A percentile compares a stretch with the other conserved stretches of the same genome.
phyloP scores from a whole-genome alignment of 176 grass and related monocot species.

The Thinopyrum elongatum region DNA sequence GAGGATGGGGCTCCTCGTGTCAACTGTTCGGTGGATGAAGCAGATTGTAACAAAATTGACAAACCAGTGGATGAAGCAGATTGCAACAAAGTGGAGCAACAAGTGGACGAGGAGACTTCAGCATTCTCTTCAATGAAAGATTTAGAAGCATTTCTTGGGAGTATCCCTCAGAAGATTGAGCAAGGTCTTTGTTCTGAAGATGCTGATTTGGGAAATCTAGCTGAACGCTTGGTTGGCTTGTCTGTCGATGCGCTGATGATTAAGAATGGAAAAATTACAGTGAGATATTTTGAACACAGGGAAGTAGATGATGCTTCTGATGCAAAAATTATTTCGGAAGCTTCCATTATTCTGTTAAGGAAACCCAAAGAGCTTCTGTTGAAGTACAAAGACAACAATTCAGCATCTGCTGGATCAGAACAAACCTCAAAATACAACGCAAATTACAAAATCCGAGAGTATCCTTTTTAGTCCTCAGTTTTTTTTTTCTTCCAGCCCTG shows the following conservation, averaged over 20 bases:
- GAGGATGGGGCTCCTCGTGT: conserved; percentile 30
- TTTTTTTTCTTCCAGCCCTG: conserved; percentile 24
- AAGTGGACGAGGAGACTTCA: conserved; percentile 18
- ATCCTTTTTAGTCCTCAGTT: conserved; percentile 56
- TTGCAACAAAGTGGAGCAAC: conserved; percentile 17
- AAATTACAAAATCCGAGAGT: conserved; percentile 85
- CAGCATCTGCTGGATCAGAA: conserved; percentile 24
- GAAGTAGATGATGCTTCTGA: conserved; percentile 41
- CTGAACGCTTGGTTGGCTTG: conserved; percentile 70
- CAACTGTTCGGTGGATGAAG: conserved; percentile 26
- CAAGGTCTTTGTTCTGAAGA: conserved; percentile 65
- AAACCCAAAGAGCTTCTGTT: conserved; percentile 80
- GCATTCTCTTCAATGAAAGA: conserved; percentile 59
- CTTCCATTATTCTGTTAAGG: conserved; percentile 62
- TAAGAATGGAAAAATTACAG: conserved; percentile 44
- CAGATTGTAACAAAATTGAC: conserved; percentile 24
- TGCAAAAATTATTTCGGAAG: conserved; percentile 45
- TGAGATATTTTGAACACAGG: conserved; percentile 28
- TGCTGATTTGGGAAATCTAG: conserved; percentile 69
- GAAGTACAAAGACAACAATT: conserved; percentile 56
- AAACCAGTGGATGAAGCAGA: conserved; percentile 33
- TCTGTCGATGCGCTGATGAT: conserved; percentile 57
- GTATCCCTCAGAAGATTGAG: conserved; percentile 81
- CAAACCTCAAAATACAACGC: conserved; percentile 37
- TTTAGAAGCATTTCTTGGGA: conserved; percentile 64